Evolutionary conservation across 495 filamentous ascomycete species (phyloP), one percentile per base, ranked within the genome.

Genomic region (Tuber aestivum): DNA sequence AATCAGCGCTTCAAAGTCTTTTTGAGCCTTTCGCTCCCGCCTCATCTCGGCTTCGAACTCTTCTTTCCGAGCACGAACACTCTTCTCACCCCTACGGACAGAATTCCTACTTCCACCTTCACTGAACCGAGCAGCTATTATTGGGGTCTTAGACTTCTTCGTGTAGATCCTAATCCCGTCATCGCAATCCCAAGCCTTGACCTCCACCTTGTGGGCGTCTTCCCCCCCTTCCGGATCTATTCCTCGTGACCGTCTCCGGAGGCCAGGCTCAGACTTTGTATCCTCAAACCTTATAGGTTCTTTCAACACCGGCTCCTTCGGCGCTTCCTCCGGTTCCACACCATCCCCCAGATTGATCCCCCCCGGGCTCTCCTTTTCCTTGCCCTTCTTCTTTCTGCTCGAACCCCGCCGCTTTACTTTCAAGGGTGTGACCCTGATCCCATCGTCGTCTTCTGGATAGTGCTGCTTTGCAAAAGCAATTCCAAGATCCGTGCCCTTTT

Each of bases 151-250:
- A 3, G 80, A 75, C 61, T 82, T 82, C 61, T 68, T 82, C 12
- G 81, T 76, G 70, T 82, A 82, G 48, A 82, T 82, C 73, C 81
- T 71, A 45, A 82, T 82, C 18, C 81, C 81, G 32, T 82, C 81
- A 41, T 82, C 80, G 40, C 76, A 70, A 44, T 82, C 81, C 81
- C 81, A 82, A 37, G 77, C 77, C 21, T 82, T 82, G 27, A 79
- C 78, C 65, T 79, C 78, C 7, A 79, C 72, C 69, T 78, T 82
- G 18, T 77, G 76, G 18, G 71, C 71, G 32, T 75, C 75, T 0
- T 76, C 76, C 27, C 70, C 70, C 48, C 80, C 78, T 40, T 80
- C 78, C 21, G 5, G 7, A 20, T 72, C 44, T 50, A 48, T 75
- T 32, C 42, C 44, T 21, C 40, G 75, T 74, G 56, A 18, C 32